Conservation (phyloP, 257 asterid genomes). For the Solanum pimpinellifolium region DNA sequence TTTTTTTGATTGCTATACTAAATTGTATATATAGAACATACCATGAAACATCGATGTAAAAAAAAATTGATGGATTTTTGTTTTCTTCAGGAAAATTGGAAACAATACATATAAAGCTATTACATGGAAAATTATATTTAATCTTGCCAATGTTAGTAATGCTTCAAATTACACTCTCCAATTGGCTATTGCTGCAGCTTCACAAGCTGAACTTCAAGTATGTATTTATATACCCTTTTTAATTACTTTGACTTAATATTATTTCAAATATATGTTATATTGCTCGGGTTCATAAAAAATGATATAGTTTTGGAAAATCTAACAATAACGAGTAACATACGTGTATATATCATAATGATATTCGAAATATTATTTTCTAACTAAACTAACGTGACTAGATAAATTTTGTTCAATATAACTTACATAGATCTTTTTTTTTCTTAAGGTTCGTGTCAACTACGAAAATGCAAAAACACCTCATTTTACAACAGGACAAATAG, state of each 20-base stretch:
- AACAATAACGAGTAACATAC: too few relatives aligned
- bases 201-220: slow-evolving; percentile 40
- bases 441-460: slow-evolving; percentile 34
- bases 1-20: not conserved
- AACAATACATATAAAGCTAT: slow-evolving; percentile 14
- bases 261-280: not conserved
- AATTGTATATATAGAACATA: not conserved
- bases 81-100: slow-evolving; percentile 20
- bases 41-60: not conserved
- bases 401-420: not conserved
- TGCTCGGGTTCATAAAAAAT: not conserved
- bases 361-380: too few relatives aligned
- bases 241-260: not conserved
- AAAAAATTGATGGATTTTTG: not conserved
- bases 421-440: not conserved
- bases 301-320: not conserved
- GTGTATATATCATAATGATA: too few relatives aligned
- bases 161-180: slow-evolving; percentile 52
- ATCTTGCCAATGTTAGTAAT: slow-evolving; percentile 7
- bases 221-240: not conserved
- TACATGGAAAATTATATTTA: slow-evolving; percentile 54
- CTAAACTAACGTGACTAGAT: not conserved
- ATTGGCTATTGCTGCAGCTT: slow-evolving; percentile 61
- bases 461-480: slow-evolving; percentile 3
- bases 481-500: slow-evolving; percentile 29